Base-by-base conservation (phyloP, 164 flowering plant genomes). In the Kalanchoe fedtschenkoi region DNA sequence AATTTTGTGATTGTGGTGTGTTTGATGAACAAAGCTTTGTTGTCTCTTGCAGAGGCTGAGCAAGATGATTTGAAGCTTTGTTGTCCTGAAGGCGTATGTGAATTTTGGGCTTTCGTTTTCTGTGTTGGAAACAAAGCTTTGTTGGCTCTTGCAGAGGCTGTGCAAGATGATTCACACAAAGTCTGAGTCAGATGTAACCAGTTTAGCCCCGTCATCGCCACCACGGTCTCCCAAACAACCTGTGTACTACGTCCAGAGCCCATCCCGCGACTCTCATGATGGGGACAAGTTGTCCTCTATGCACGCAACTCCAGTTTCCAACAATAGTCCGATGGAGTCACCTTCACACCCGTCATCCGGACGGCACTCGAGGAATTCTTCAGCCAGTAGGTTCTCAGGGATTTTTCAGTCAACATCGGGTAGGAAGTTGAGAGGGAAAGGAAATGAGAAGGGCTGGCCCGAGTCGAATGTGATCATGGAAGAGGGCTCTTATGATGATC, bases 361-460 rank as follows among this genome's bases (percentile, higher is more conserved):
- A 39, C 77, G 91, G 34, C 96, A 93, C 70, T 93, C 98, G 0
- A 74, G 98, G 70, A 81, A 83, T 72, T 93, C 98, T 1, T 93
- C 98, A 0, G 86, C 85, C 1, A 93, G 97, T 61, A 67, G 97
- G 60, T 89, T 93, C 65, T 93, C 98, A 0, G 98, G 97, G 38
- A 81, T 86, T 11, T 85, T 93, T 69, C 54, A 89, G 73, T 92
- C 96, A 0, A 82, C 90, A 13, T 89, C 96, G 0, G 90, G 96
- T 34, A 68, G 89, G 44, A 89, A 92, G 66, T 74, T 68, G 16
- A 61, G 77, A 39, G 47, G 80, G 63, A 89, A 81, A 70, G 80
- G 91, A 69, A 92, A 92, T 53, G 95, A 87, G 42, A 92, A 92
- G 70, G 98, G 96, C 32, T 92, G 96, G 98, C 98, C 98, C 5